Percentiles rank a stretch among this genome's conserved stretches.
phyloP scores from a whole-genome alignment of 1,284 basidiomycete species.

The Pyrrhoderma lamaoense region DNA sequence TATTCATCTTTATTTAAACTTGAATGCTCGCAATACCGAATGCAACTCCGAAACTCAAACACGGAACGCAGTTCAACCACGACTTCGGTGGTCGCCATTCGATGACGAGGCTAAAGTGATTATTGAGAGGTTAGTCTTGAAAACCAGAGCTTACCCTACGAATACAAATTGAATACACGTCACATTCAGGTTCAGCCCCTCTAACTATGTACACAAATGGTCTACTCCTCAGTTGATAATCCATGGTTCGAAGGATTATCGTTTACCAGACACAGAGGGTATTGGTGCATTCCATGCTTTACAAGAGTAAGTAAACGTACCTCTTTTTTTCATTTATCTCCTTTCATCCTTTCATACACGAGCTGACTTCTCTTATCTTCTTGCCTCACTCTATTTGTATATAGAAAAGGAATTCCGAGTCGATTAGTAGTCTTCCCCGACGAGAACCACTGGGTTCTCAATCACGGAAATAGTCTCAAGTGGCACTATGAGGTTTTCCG shows the following conservation, averaged over 20 bases:
- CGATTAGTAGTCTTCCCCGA: slow-evolving; percentile 86
- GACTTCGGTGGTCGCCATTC: slow-evolving; percentile 83
- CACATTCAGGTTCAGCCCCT: slow-evolving; percentile 54
- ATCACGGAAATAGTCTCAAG: slow-evolving; percentile 72
- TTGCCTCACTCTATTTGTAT: slow-evolving; percentile 14
- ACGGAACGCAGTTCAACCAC: slow-evolving; percentile 69
- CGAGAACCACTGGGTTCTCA: slow-evolving; percentile 88
- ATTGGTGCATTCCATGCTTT: slow-evolving; percentile 76
- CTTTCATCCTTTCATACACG: slow-evolving; percentile 21
- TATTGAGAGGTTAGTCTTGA: slow-evolving; percentile 42
- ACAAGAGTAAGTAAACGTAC: slow-evolving; percentile 68
- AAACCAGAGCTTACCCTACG: not conserved
- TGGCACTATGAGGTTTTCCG: slow-evolving; percentile 87
- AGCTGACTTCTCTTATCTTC: too few species aligned
- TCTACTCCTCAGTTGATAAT: slow-evolving; percentile 78
- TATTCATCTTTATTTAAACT: not conserved
- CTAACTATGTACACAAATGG: slow-evolving; percentile 79
- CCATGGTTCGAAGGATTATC: slow-evolving; percentile 83
- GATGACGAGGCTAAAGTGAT: slow-evolving; percentile 49
- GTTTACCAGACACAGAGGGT: slow-evolving; percentile 77
- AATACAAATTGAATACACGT: not conserved
- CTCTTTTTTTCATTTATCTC: slow-evolving; percentile 20
- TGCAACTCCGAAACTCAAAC: too few species aligned
- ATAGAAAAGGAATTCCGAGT: slow-evolving; percentile 66
- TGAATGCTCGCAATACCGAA: too few species aligned